These are phyloP conservation scores for Candida multigemmis DNA, from an alignment of 805 yeast species.

Conservation along the genomic window DNA sequence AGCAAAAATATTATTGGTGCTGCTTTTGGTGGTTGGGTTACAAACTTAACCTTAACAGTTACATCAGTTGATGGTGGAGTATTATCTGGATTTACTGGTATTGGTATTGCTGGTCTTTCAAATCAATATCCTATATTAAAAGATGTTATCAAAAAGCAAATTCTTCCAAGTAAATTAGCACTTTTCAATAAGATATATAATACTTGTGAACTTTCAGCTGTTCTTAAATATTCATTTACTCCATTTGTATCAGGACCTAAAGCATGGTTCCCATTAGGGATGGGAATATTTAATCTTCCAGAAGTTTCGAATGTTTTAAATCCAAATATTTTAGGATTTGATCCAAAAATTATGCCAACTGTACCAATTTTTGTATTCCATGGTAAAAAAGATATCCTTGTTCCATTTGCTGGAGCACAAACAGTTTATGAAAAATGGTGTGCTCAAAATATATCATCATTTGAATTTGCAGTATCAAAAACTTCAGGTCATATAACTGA, in stretches of 20 bases:
- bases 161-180: conserved; percentile 3
- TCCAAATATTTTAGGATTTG: conserved; percentile 12
- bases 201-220: conserved; percentile 2
- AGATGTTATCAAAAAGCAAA: background rate
- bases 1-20: conserved; percentile 13
- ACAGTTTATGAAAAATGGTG: conserved; percentile 18
- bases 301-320: conserved; percentile 7
- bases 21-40: conserved; percentile 25
- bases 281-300: conserved; percentile 6
- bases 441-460: conserved; percentile 13
- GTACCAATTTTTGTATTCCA: conserved; percentile 17
- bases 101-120: conserved; percentile 16
- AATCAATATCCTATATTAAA: conserved; percentile 16
- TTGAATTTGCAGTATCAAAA: conserved; percentile 17
- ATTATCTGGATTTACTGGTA: conserved; percentile 17
- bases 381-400: conserved; percentile 12
- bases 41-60: conserved; percentile 18
- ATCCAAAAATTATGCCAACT: conserved; percentile 7
- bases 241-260: conserved; percentile 7
- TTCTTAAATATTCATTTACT: conserved; percentile 3
- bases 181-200: conserved; percentile 3
- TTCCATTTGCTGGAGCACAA: conserved; percentile 13
- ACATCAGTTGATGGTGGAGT: conserved; percentile 12
- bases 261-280: conserved; percentile 7
- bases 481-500: conserved; percentile 19